phyloP scores from a whole-genome alignment of 805 yeast species.

The Candida suzukii region DNA sequence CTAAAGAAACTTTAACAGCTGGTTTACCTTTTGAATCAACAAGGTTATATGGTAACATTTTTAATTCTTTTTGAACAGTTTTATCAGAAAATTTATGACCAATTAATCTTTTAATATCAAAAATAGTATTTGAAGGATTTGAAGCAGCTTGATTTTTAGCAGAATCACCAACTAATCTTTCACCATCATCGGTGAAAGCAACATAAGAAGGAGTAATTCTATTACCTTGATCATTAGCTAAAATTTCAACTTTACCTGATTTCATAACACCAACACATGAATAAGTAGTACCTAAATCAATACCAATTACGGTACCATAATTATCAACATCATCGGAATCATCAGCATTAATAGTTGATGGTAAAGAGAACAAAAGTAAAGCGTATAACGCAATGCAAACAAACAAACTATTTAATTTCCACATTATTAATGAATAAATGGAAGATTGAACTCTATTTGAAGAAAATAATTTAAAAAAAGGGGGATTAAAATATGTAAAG shows the following conservation, averaged over 20 bases:
- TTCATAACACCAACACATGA: conserved; percentile 85
- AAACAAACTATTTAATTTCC: conserved; percentile 17
- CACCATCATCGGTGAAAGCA: conserved; percentile 89
- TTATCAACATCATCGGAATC: conserved; percentile 19
- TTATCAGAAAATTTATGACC: conserved; percentile 77
- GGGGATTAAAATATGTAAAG: no score
- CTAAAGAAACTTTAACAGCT: conserved; percentile 75
- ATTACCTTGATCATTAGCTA: conserved; percentile 98
- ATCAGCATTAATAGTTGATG: conserved; percentile 20
- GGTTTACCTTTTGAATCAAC: conserved; percentile 81
- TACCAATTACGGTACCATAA: conserved; percentile 61
- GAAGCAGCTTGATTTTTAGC: conserved; percentile 98
- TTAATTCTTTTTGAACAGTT: conserved; percentile 71
- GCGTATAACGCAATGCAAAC: conserved; percentile 19
- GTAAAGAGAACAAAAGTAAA: conserved; percentile 19
- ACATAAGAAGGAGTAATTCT: conserved; percentile 97
- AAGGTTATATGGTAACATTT: conserved; percentile 86
- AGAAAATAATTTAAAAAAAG: no score
- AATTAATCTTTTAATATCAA: conserved; percentile 93
- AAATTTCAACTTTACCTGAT: conserved; percentile 70
- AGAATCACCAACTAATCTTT: conserved; percentile 94
- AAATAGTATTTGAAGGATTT: conserved; percentile 90
- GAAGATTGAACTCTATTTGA: no score
- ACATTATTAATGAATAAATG: conserved; percentile 9
- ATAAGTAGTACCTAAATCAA: conserved; percentile 96